Conservation (phyloP, 1,284 basidiomycete species). For the Anthracocystis panici-leucophaei region DNA sequence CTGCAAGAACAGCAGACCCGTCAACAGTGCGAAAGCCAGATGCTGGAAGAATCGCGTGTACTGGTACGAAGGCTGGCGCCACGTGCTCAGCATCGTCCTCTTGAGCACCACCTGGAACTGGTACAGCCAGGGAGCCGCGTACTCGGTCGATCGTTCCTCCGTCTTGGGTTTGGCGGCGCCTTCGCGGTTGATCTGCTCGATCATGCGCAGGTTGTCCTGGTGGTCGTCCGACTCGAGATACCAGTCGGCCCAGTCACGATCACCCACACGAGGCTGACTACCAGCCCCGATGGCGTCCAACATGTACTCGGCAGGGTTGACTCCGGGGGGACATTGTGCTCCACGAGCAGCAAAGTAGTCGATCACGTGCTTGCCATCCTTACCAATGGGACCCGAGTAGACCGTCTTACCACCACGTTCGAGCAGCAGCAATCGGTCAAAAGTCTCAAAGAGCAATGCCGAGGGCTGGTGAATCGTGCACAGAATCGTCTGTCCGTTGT, state of each 20-base stretch:
- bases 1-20: conserved; percentile 86
- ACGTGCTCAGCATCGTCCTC: conserved; percentile 76
- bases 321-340: conserved; percentile 72
- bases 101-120: conserved; percentile 81
- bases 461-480: conserved; percentile 78
- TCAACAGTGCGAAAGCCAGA: conserved; percentile 77
- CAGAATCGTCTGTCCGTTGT: conserved; percentile 80
- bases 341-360: conserved; percentile 74
- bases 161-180: conserved; percentile 69
- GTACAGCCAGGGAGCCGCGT: conserved; percentile 80
- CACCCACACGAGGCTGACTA: conserved; percentile 63
- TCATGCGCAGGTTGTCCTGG: conserved; percentile 69
- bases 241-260: conserved; percentile 69
- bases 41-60: conserved; percentile 79
- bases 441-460: conserved; percentile 76
- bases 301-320: conserved; percentile 74
- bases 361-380: conserved; percentile 73
- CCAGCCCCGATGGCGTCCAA: conserved; percentile 70
- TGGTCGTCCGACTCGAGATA: conserved; percentile 70
- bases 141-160: conserved; percentile 63
- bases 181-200: conserved; percentile 71
- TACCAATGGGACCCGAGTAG: conserved; percentile 75
- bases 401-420: conserved; percentile 71
- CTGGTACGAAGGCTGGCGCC: conserved; percentile 70
- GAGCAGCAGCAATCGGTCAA: conserved; percentile 74